Conservation (phyloP, 768 basidiomycete species). For the Leucocoprinus birnbaumii region DNA sequence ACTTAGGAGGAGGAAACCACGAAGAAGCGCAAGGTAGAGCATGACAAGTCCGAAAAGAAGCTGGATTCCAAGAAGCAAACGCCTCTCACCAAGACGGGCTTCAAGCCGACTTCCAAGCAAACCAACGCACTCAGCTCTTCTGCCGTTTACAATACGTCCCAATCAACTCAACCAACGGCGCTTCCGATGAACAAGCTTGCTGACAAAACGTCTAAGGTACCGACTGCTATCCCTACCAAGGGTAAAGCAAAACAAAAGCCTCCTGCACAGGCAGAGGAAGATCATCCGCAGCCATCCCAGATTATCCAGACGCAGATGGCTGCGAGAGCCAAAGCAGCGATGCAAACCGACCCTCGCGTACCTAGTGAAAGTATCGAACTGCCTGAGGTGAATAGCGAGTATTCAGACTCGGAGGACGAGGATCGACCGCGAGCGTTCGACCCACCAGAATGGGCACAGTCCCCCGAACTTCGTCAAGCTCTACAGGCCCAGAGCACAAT, state of each 20-base stretch:
- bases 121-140: constrained; percentile 36
- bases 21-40: constrained; percentile 68
- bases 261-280: constrained; percentile 40
- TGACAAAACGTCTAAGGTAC: constrained; percentile 25
- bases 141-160: constrained; percentile 30
- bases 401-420: constrained; percentile 95
- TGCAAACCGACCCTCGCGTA: constrained; percentile 42
- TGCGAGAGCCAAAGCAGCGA: constrained; percentile 64
- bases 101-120: constrained; percentile 48
- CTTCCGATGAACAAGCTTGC: constrained; percentile 36
- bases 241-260: constrained; percentile 48
- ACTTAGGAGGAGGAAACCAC: constrained; percentile 62
- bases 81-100: constrained; percentile 52
- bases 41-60: constrained; percentile 12
- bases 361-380: constrained; percentile 84
- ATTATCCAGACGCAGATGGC: constrained; percentile 66
- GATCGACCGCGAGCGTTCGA: constrained; percentile 69
- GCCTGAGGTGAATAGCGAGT: constrained; percentile 95
- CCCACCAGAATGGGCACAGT: constrained; percentile 88
- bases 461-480: constrained; percentile 78
- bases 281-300: constrained; percentile 58
- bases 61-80: constrained; percentile 48
- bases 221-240: constrained; percentile 25
- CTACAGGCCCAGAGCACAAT: constrained; percentile 81
- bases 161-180: constrained; percentile 14